Conservation (phyloP, 805 yeast genomes). For the Yarrowia deformans region DNA sequence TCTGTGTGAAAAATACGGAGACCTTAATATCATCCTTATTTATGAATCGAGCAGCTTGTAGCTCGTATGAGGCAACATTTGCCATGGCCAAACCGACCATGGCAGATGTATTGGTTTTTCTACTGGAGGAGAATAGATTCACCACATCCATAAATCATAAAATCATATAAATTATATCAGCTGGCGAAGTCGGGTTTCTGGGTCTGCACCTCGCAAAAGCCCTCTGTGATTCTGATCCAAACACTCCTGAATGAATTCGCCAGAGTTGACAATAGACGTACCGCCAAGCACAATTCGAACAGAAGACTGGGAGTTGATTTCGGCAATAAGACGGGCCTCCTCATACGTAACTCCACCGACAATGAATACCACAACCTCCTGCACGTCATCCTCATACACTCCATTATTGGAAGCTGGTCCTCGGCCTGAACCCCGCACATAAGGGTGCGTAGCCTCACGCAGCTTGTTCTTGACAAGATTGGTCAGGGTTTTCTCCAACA, state of each 20-base stretch:
- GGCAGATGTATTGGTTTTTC: too few relatives aligned
- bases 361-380: conserved; percentile 52
- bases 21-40: neutral
- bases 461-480: conserved; percentile 46
- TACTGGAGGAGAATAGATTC: too few relatives aligned
- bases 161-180: conserved; percentile 30
- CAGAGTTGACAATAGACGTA: conserved; percentile 62
- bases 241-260: conserved; percentile 49
- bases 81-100: too few relatives aligned
- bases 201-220: conserved; percentile 28
- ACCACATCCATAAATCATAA: conserved; percentile 2
- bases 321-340: conserved; percentile 83
- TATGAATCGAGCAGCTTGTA: neutral
- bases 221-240: conserved; percentile 36
- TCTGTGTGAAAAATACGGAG: neutral
- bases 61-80: neutral
- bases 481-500: conserved; percentile 60
- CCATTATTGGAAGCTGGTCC: conserved; percentile 38
- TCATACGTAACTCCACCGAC: conserved; percentile 94
- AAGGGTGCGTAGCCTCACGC: conserved; percentile 39
- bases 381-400: conserved; percentile 47
- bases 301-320: conserved; percentile 61
- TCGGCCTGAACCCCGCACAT: conserved; percentile 23
- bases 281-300: conserved; percentile 84
- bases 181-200: conserved; percentile 33